A percentile compares a stretch with the other conserved stretches of the same genome.
phyloP scores from a whole-genome alignment of 2,329 filamentous ascomycete species.

The Dactylellina haptotyla region DNA sequence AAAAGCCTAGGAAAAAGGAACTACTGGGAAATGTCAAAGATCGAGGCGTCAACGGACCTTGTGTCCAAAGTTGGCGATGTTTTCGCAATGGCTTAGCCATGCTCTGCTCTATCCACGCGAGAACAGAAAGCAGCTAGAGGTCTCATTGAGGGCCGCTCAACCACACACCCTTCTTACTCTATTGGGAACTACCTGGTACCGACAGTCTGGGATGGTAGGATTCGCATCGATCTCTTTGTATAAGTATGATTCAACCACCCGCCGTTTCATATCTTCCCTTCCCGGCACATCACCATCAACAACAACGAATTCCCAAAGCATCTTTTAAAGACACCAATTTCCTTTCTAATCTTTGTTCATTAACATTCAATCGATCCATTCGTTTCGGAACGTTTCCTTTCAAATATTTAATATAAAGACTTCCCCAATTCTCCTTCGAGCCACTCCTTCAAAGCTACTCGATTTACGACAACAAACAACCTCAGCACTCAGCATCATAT shows the following conservation, averaged over 20 bases:
- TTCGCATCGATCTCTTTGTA: constrained; percentile 51
- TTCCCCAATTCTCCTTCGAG: constrained; percentile 3
- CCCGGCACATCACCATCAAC: constrained; percentile 49
- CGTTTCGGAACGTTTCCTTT: constrained; percentile 36
- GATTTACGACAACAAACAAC: constrained; percentile 29
- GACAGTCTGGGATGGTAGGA: constrained; percentile 49
- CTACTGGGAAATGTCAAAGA: constrained; percentile 36
- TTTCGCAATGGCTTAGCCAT: constrained; percentile 49
- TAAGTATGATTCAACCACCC: constrained; percentile 53
- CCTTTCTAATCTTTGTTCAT: constrained; percentile 40
- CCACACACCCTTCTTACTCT: constrained; percentile 44
- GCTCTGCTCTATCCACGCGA: constrained; percentile 39
- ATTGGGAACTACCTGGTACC: constrained; percentile 48
- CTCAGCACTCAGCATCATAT: constrained; percentile 26
- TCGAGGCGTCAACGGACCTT: constrained; percentile 50
- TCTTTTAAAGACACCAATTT: constrained; percentile 34
- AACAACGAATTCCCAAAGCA: constrained; percentile 33
- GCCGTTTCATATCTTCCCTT: constrained; percentile 47
- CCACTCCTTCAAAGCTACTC: constrained; percentile 16
- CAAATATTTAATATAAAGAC: constrained; percentile 16
- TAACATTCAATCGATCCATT: constrained; percentile 38
- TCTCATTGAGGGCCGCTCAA: constrained; percentile 38
- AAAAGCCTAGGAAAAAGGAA: constrained; percentile 46
- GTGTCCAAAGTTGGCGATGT: constrained; percentile 46
- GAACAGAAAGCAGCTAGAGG: constrained; percentile 51